A percentile compares a stretch with the other conserved stretches of the same genome.
Conservation (phyloP, 75 land plant genomes). For the Pinus albicaulis region DNA sequence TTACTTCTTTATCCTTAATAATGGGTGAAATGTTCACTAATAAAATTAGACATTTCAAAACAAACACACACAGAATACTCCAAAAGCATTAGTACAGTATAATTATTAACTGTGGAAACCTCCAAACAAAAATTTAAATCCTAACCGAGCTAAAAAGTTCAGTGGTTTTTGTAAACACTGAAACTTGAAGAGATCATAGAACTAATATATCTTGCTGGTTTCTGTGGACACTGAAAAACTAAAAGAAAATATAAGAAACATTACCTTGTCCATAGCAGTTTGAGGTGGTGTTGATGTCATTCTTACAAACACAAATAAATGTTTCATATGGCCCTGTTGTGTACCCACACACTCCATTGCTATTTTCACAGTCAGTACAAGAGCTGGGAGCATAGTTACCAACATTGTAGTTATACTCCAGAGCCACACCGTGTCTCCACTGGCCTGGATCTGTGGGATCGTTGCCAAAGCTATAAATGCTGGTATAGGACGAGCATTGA, state of each 20-base stretch:
- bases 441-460: conserved; percentile 7
- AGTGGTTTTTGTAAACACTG: not conserved
- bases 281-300: conserved; percentile 20
- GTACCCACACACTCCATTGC: conserved; percentile 21
- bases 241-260: not conserved
- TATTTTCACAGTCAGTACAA: conserved; percentile 13
- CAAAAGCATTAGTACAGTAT: too few species aligned
- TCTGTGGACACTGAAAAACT: not conserved
- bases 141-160: not conserved
- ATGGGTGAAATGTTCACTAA: too few species aligned
- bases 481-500: conserved; percentile 20
- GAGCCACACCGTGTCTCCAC: conserved; percentile 18
- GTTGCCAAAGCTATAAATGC: conserved; percentile 16
- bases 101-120: too few species aligned
- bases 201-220: not conserved
- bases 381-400: not conserved
- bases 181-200: not conserved
- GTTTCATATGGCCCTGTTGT: not conserved
- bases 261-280: conserved; percentile 11
- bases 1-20: too few species aligned
- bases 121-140: not conserved
- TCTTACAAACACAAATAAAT: conserved; percentile 16
- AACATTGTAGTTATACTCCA: conserved; percentile 8
- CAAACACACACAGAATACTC: too few species aligned
- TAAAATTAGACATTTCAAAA: too few species aligned